A percentile compares a stretch with the other conserved stretches of the same genome.
These are phyloP conservation scores for Yamadazyma nakazawae DNA, from an alignment of 805 yeast species.

Conservation along the genomic window DNA sequence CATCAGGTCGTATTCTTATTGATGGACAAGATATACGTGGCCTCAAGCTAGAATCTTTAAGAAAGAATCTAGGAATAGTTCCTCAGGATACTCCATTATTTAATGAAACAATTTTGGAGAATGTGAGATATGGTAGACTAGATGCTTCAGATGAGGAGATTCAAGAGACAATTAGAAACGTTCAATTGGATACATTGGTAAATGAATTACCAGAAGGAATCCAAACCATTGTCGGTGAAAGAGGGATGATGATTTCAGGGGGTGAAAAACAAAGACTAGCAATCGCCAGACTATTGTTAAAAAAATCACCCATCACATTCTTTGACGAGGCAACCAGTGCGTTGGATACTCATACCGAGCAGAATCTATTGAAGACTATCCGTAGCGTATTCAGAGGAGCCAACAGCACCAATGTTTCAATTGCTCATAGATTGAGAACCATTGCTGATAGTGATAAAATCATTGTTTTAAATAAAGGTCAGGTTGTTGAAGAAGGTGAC, in stretches of 20 bases:
- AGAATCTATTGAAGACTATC: slow-evolving; percentile 72
- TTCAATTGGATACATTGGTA: slow-evolving; percentile 64
- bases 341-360: slow-evolving; percentile 94
- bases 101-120: slow-evolving; percentile 85
- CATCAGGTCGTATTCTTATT: slow-evolving; percentile 69
- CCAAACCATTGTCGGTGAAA: slow-evolving; percentile 87
- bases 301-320: slow-evolving; percentile 84
- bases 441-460: slow-evolving; percentile 93
- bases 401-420: slow-evolving; percentile 74
- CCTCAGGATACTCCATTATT: slow-evolving; percentile 97
- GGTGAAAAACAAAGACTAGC: slow-evolving; percentile 97
- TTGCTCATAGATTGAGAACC: slow-evolving; percentile 92
- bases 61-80: slow-evolving; percentile 81
- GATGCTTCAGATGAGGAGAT: slow-evolving; percentile 74
- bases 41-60: slow-evolving; percentile 69
- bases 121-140: slow-evolving; percentile 81
- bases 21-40: slow-evolving; percentile 86
- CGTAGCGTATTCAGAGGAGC: slow-evolving; percentile 56
- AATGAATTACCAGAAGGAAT: slow-evolving; percentile 77
- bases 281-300: slow-evolving; percentile 83
- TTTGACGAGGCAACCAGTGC: slow-evolving; percentile 98
- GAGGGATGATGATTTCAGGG: slow-evolving; percentile 99
- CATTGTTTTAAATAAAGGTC: slow-evolving; percentile 76
- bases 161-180: slow-evolving; percentile 56
- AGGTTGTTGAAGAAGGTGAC: slow-evolving; percentile 83